Conservation (phyloP, 257 asterid species). For the Perilla frutescens region DNA sequence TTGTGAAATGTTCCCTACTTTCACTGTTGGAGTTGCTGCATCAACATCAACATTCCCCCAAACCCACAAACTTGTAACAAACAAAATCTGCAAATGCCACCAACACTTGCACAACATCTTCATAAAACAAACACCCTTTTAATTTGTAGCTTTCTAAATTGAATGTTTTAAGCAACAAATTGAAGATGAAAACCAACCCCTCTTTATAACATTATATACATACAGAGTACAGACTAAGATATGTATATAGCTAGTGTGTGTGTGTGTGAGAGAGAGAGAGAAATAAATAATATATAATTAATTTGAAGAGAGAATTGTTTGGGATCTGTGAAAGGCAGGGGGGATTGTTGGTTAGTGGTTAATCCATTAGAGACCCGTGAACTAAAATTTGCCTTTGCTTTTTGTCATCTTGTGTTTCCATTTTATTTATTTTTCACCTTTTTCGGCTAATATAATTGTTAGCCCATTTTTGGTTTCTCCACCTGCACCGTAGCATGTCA, state of each 20-base stretch:
- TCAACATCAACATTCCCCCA: conserved; percentile 25
- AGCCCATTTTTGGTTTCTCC: conserved; percentile 24
- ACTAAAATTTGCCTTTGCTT: conserved; percentile 39
- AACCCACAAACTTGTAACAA: conserved; percentile 38
- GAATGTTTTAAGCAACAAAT: not conserved
- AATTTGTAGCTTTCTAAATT: not conserved
- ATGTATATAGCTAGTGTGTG: not conserved
- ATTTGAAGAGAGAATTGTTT: conserved; percentile 43
- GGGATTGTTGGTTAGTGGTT: conserved; percentile 49
- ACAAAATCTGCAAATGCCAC: conserved; percentile 38
- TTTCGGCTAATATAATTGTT: not conserved
- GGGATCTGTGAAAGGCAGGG: conserved; percentile 47
- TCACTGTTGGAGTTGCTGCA: conserved; percentile 55
- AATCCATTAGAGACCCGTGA: conserved; percentile 74
- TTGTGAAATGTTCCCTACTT: conserved; percentile 69
- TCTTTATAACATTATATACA: not conserved
- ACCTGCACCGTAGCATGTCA: conserved; percentile 22
- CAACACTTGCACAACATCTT: conserved; percentile 31
- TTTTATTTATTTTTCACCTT: conserved; percentile 6
- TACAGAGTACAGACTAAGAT: too few relatives aligned
- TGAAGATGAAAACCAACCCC: not conserved
- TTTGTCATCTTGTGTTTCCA: conserved; percentile 59
- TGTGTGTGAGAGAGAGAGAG: conserved; percentile 20
- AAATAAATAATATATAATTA: not conserved
- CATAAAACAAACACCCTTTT: not conserved